Evolutionary conservation across 164 flowering plant species (phyloP), one percentile per base, ranked within the genome.

Genomic region (Litsea cubeba): DNA sequence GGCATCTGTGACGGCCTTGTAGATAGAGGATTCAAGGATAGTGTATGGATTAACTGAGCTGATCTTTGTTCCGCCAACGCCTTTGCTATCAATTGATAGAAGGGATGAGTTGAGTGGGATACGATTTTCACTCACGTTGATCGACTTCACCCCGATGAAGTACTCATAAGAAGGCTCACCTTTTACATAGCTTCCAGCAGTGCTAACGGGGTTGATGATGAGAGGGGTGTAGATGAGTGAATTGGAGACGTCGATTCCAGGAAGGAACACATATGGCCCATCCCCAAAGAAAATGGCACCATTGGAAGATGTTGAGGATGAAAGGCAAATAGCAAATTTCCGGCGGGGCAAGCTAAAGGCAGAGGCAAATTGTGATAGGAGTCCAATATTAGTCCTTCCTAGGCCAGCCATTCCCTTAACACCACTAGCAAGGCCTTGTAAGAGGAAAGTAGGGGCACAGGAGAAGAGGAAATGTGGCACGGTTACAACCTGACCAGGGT

Each of bases 41-140:
- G 90, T 84, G 82, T 87, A 90, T 17, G 94, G 88, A 12, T 23
- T 58, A 0, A 80, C 81, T 1, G 91, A 89, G 79, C 91, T 85
- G 69, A 90, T 79, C 77, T 70, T 78, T 12, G 88, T 80, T 6
- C 85, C 81, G 5, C 83, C 82, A 2, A 30, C 2, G 1, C 82
- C 81, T 8, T 28, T 28, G 15, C 26, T 72, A 12, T 75, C 50
- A 24, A 71, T 68, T 5, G 78, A 71, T 2, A 79, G 63, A 24
- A 81, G 58, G 8, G 82, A 7, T 1, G 76, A 1, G 76, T 82
- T 83, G 1, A 83, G 10, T 0, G 79, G 73, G 3, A 89, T 77
- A 0, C 17, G 2, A 30, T 81, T 79, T 12, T 51, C 64, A 51
- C 81, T 80, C 20, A 87, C 71, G 49, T 68, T 73, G 17, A 87